Evolutionary conservation across 192 early-diverging fungal genomes (phyloP), one percentile per base, ranked within the genome.

Genomic region (Entomortierella lignicola): DNA sequence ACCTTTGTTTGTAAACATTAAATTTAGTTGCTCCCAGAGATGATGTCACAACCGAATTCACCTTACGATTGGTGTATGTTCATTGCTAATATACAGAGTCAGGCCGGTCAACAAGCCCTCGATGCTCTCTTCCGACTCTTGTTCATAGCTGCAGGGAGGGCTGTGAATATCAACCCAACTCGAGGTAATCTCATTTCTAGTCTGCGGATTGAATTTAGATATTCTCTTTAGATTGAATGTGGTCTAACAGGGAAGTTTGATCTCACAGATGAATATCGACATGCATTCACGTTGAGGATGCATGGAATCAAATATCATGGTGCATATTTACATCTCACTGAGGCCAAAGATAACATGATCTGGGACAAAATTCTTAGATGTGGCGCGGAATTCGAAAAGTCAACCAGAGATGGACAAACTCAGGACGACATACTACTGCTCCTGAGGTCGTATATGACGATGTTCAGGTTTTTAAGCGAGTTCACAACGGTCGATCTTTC

Each of bases 331-430:
- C 39, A 62, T 12, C 25, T 59, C 5, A 18, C 43, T 0, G 51
- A 59, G 30, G 32, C 39, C n/a, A 66, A 64, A 4, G 60, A 81
- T 27, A 53, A 53, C 23, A 68, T 65, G 27, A 42, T 85, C n/a
- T 85, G 84, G 69, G 85, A 86, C 26, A 81, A 69, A 21, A 32
- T 82, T 8, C 32, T 88, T 1, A 59, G 79, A 43, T 74, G 75
- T 29, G 81, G 80, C 8, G 71, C 67, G 12, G 60, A 63, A 1
- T 86, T 75, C 43, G 87, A 88, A n/a, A 81, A 67, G 52, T 48
- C 66, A 29, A 72, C 54, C 5, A 66, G 69, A 23, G 65, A 72
- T 26, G 72, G 74, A 67, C 54, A 47, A 31, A 57, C 32, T 21
- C 26, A 12, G 26, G 50, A 60, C 17, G 75, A 79, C 18, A 47